Conservation (phyloP, 225 moss, liverwort and hornwort species). For the Anthoceros angustus region DNA sequence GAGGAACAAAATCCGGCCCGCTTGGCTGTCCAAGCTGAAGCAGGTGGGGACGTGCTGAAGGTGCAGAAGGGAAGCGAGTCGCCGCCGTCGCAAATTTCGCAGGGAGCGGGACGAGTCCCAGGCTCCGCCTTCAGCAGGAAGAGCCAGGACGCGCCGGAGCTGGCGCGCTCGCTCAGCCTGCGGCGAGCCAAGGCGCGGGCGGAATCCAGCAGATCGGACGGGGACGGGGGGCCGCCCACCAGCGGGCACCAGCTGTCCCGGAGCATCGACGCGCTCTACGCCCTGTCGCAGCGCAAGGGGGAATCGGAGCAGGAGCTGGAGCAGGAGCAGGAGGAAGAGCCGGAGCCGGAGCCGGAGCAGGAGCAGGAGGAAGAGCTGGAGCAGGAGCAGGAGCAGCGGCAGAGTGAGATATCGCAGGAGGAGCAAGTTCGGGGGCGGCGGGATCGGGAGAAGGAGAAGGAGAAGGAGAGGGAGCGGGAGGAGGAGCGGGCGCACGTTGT, state of each 20-base stretch:
- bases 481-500: no score
- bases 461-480: no score
- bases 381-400: neutral
- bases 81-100: neutral
- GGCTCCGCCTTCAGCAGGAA: neutral
- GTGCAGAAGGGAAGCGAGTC: neutral
- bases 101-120: neutral
- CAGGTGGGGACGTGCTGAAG: neutral
- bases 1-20: neutral
- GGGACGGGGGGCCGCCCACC: neutral
- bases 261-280: conserved; percentile 1
- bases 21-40: neutral
- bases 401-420: neutral
- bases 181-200: neutral
- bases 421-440: neutral
- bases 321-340: neutral
- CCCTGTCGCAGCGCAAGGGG: neutral
- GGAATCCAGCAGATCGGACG: neutral
- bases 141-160: neutral
- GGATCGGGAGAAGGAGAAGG: neutral
- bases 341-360: neutral
- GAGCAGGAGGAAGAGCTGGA: neutral
- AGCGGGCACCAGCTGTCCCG: neutral
- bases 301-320: neutral
- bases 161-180: neutral